Conservation (phyloP, 495 filamentous ascomycete genomes). For the Trichoderma reesei region DNA sequence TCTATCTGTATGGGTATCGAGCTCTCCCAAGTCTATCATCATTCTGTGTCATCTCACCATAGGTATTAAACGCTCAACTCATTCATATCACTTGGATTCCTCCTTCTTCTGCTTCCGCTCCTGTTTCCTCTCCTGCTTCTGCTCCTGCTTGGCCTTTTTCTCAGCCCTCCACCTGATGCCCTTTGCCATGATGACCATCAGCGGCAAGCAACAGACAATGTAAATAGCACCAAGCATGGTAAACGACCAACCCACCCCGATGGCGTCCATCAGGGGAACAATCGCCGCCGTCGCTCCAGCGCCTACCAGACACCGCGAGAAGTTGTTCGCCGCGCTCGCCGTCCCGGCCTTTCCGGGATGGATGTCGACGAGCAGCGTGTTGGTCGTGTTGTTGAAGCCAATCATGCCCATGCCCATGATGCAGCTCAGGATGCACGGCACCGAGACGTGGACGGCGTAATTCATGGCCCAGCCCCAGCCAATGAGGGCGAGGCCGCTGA, state of each 20-base stretch:
- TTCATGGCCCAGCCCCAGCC: slow-evolving; percentile 52
- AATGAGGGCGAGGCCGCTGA: slow-evolving; percentile 30
- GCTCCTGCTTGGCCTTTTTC: slow-evolving; percentile 10
- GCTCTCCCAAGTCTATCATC: neutral
- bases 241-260: slow-evolving; percentile 62
- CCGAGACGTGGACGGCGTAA: slow-evolving; percentile 29
- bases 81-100: neutral
- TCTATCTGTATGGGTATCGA: too few relatives aligned
- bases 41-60: too few relatives aligned
- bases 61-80: neutral
- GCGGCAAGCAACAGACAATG: slow-evolving; percentile 40
- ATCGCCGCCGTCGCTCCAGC: slow-evolving; percentile 57
- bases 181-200: slow-evolving; percentile 33
- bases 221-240: slow-evolving; percentile 53
- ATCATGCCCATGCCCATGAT: slow-evolving; percentile 40
- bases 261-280: slow-evolving; percentile 52
- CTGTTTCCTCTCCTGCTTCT: neutral
- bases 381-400: slow-evolving; percentile 37
- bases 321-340: slow-evolving; percentile 61
- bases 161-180: slow-evolving; percentile 30
- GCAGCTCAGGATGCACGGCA: slow-evolving; percentile 46
- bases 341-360: slow-evolving; percentile 51
- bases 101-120: slow-evolving; percentile 4
- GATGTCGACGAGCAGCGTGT: slow-evolving; percentile 56
- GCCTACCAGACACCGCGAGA: slow-evolving; percentile 57